Base-by-base conservation (phyloP, 2,329 filamentous ascomycete genomes). In the Dactylellina leptospora region DNA sequence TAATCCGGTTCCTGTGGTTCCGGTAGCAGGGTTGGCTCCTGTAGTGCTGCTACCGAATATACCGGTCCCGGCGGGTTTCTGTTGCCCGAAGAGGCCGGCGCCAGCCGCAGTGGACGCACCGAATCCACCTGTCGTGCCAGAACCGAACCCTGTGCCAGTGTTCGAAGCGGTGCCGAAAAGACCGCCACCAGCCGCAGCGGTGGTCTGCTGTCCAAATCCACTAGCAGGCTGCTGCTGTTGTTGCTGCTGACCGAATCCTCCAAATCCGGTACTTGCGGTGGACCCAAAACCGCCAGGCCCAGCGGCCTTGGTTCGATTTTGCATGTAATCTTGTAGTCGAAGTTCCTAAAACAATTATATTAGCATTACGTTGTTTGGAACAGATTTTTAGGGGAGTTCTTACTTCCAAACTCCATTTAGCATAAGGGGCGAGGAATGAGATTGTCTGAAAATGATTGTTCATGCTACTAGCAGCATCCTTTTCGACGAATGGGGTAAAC, bases 361-460 rank as follows among this genome's bases (percentile, higher is more conserved):
- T n/a, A n/a, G n/a, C n/a, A n/a, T n/a, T n/a, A n/a, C n/a, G n/a
- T n/a, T n/a, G n/a, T n/a, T 11, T 30, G 13, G 30, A 42, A 18
- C 42, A 22, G 4, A 23, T n/a, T 9, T 40, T 40, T 40, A n/a
- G 10, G 13, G 10, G 11, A 47, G 75, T n/a, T n/a, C 75, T 64
- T 76, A 79, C 82, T 78, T 90, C 95, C n/a, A 91, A 86, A 8
- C 93, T 97, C 83, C 90, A 97, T 79, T 95, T 96, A 79, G 88
- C 88, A 82, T 93, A 96, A 0, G 89, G 86, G 22, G 88, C 87
- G 81, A 90, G 88, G 79, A 93, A 92, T 20, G 89, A 82, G 63
- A 96, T 87, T 76, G 88, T 93, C 80, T 95, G 91, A 79, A 90
- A 96, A 2, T 88, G 84, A 77, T 89, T 81, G 61, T 81, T 83